Evolutionary conservation across 306 rosid genomes (phyloP), one percentile per base, ranked within the genome.

Genomic region (Trichosanthes truncata): DNA sequence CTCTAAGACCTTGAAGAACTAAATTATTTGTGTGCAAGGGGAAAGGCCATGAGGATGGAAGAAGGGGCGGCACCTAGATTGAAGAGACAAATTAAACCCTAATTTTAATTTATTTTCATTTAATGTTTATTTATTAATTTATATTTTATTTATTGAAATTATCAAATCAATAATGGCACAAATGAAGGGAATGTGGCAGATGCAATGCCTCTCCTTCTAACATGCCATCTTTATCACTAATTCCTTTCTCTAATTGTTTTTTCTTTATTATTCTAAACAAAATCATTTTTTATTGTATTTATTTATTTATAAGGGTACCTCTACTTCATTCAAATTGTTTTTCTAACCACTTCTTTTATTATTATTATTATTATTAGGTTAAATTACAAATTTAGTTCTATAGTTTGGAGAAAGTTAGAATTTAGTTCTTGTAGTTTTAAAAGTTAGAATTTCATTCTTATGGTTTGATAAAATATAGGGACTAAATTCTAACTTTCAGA

Each of bases 61-160:
- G 56, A 71, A 46, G 52, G 77, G 77, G 41, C 41, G 77, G 57
- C 77, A 72, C 77, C 77, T 72, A 13, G 77, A 72, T 72, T 26
- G 0, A 72, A 45, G 77, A 25, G 40, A 72, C 20, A 17, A n/a
- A 67, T 67, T 40, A 40, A 45, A 71, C 17, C 5, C 6, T 10
- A 25, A 23, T 25, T 72, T 72, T 6, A 46, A 67, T 38, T 71
- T 41, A 13, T 10, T 60, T 60, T 5, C 12, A 60, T 60, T 63
- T 33, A 63, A 57, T 57, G 6, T 23, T 45, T 17, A 17, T 29
- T 65, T 17, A 63, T 62, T 26, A 13, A 14, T 62, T 62, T 31
- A 31, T 63, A 14, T 61, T 63, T 63, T 33, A 63, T 63, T 45
- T 43, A 45, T 71, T 43, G 77, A 71, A 71, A 45, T 71, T 14